Base-by-base conservation (phyloP, 1,139 yeast genomes). In the Magnusiomyces paraingens region DNA sequence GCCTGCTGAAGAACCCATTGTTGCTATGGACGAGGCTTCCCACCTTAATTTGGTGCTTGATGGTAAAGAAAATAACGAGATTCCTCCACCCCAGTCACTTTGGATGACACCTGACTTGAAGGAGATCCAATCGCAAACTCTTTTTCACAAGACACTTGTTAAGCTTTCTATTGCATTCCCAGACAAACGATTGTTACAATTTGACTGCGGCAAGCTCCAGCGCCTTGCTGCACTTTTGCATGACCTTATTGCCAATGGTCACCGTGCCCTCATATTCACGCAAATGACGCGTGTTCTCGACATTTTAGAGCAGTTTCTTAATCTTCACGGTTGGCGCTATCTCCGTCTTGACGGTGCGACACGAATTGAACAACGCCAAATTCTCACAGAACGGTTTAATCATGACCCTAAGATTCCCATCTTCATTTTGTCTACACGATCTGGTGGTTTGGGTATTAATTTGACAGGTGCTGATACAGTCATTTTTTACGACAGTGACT, bases 391-490 rank as follows among this genome's bases (percentile, higher is more conserved):
- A 64, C 77, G 93, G 59, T 94, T 94, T 71, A 94, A 94, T 66
- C 79, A 85, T 54, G 99, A 94, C 66, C 74, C 85, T 11, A 80
- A 83, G 58, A 86, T 93, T 49, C 95, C 96, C 1, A 96, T 91
- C 18, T 94, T 94, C 65, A 93, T 94, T 50, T 71, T 94, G 55
- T 89, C 97, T 2, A 90, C 98, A 1, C 81, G 99, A 70, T 91
- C 98, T 1, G 99, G 99, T 67, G 99, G 99, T 40, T 76, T 94
- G 61, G 99, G 99, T 66, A 94, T 94, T 67, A 94, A 94, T 65
- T 74, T 94, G 63, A 93, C 99, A 0, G 99, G 99, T 64, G 99
- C 99, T 0, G 99, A 94, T 66, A 93, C 99, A 0, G 99, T 94
- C 49, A 90, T 94, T n/a, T 94, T 94, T 70, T 94, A 94, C 68